Base-by-base conservation (phyloP, 140 eudicot species). In the Cichorium intybus region DNA sequence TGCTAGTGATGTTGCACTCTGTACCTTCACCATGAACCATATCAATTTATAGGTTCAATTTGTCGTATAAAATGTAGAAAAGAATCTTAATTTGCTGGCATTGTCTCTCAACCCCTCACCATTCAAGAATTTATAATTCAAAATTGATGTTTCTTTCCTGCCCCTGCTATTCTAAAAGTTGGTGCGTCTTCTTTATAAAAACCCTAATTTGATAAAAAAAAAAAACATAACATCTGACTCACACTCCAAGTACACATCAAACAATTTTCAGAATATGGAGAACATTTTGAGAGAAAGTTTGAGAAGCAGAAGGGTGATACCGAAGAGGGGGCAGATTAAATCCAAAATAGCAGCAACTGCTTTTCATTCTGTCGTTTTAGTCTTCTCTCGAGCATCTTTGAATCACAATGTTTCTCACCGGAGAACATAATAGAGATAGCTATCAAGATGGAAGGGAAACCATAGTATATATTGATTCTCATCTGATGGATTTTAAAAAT, bases 281-380 rank as follows among this genome's bases (percentile, higher is more conserved):
- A 48, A 60, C 41, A 75, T 28, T 6, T 20, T 63, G 28, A 60
- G 69, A 67, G 63, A 62, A 56, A 67, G 49, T 43, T 43, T 43
- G 6, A 43, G 20, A 43, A 56, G 73, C 24, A 57, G 72, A 76
- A 31, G 77, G 24, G 61, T 70, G 9, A 26, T 76, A 31, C 81
- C 81, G 16, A 34, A n/a, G 75, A 75, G 84, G 60, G 84, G 84
- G 24, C 78, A 50, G 71, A 75, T 79, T 16, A 79, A 79, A 49
- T 75, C 46, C 58, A 79, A 35, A 63, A 79, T 75, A 16, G 84
- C 84, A 24, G 41, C 84, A 16, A 75, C 59, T 15, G 81, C 78
- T 37, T 29, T 79, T 43, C 77, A 79, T 52, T 79, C 75, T 0
- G 22, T 79, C 6, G 78, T 58, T 47, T 79, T 74, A 9, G 73